Conservation (phyloP, 2,329 filamentous ascomycete species). For the Ceratocystis colombiana region DNA sequence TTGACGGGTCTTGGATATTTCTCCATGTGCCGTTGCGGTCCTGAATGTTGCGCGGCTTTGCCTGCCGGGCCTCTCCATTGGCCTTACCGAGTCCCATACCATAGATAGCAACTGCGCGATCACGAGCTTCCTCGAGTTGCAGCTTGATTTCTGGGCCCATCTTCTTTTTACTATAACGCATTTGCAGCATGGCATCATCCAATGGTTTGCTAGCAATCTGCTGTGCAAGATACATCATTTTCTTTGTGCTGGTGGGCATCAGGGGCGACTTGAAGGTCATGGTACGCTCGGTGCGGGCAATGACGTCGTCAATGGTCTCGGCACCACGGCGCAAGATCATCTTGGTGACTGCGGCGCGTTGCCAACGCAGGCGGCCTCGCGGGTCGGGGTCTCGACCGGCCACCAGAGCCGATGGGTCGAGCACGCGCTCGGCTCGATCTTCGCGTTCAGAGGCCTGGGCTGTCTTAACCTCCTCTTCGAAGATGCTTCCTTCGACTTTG, state of each 20-base stretch:
- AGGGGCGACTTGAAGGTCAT: constrained; percentile 52
- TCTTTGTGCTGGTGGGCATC: constrained; percentile 83
- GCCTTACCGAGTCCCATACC: constrained; percentile 68
- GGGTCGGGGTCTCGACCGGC: constrained; percentile 63
- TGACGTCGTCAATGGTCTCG: constrained; percentile 50
- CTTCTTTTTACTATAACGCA: constrained; percentile 93
- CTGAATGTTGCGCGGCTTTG: constrained; percentile 45
- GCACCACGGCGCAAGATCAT: constrained; percentile 50
- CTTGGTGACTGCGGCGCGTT: constrained; percentile 73
- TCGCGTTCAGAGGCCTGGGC: constrained; percentile 33
- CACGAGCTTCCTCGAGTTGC: constrained; percentile 70
- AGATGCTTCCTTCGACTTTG: constrained; percentile 47
- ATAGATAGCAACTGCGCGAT: constrained; percentile 65
- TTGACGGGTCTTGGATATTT: constrained; percentile 61
- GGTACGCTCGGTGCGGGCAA: constrained; percentile 54
- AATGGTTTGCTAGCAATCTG: constrained; percentile 92
- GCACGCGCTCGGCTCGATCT: constrained; percentile 26
- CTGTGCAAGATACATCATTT: constrained; percentile 71
- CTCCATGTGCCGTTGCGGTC: constrained; percentile 66
- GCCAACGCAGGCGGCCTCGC: constrained; percentile 58
- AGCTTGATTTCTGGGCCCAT: constrained; percentile 68
- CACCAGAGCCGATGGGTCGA: constrained; percentile 26
- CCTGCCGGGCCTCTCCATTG: constrained; percentile 30
- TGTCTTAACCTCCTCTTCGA: constrained; percentile 47
- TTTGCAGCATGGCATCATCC: constrained; percentile 86